Conservation (phyloP, 148 eudicot species). For the Vaccinium myrtillus region DNA sequence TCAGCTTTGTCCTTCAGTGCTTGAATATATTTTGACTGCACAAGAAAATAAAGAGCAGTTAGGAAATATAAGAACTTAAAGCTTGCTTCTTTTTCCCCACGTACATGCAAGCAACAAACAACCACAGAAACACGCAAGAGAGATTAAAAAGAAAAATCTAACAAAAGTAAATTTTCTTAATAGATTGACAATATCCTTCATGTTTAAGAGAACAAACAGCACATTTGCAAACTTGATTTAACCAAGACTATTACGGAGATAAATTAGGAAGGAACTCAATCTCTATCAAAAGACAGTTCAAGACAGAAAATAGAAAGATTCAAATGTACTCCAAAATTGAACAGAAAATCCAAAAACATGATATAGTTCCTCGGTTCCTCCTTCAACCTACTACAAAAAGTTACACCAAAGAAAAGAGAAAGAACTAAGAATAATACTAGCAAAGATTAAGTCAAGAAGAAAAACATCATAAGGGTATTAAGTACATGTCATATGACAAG, state of each 20-base stretch:
- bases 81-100: conserved; percentile 7
- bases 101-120: neutral
- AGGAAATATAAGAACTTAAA: conserved; percentile 6
- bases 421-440: neutral
- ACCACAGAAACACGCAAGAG: neutral
- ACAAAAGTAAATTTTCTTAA: neutral
- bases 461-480: neutral
- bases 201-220: neutral
- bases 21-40: conserved; percentile 78
- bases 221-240: neutral
- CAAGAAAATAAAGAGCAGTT: conserved; percentile 3
- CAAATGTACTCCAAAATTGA: neutral
- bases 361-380: neutral
- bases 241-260: neutral
- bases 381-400: neutral
- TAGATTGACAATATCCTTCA: neutral
- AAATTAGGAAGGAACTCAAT: neutral
- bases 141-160: neutral
- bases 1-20: conserved; percentile 68
- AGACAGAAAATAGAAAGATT: neutral
- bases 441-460: neutral
- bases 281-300: neutral
- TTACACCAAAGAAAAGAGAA: conserved; percentile 5
- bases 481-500: neutral
- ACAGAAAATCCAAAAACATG: neutral